Conservation (phyloP, 176 grass and related monocot species). For the Metroxylon sagu region DNA sequence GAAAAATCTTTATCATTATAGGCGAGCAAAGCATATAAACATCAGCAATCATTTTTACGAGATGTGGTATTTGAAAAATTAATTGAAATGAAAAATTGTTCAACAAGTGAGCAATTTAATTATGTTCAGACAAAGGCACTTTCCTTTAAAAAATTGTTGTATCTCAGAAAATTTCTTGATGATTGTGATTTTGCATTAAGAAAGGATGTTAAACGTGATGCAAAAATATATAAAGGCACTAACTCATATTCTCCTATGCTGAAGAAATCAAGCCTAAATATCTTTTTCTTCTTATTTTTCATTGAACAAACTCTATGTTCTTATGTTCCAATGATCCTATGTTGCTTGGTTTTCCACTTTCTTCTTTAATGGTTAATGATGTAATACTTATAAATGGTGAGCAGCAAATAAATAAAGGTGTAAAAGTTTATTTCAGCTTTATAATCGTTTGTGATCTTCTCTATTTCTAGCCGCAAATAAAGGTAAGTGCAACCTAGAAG, state of each 20-base stretch:
- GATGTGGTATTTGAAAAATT: not conserved
- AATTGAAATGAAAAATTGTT: not conserved
- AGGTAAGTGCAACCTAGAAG: too few relatives aligned
- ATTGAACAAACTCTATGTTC: too few relatives aligned
- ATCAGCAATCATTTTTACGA: not conserved
- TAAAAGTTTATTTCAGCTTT: too few relatives aligned
- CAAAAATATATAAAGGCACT: not conserved
- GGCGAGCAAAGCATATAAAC: not conserved
- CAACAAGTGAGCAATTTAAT: not conserved
- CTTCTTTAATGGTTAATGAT: too few relatives aligned
- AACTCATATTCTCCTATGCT: not conserved
- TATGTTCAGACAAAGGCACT: not conserved
- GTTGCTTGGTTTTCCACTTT: too few relatives aligned
- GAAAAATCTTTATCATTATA: not conserved
- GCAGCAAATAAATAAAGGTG: too few relatives aligned
- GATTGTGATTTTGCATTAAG: not conserved
- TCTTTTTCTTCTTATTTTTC: too few relatives aligned
- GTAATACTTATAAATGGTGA: too few relatives aligned
- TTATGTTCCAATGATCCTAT: too few relatives aligned
- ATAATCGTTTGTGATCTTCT: too few relatives aligned
- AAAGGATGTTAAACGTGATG: not conserved
- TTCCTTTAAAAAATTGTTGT: not conserved
- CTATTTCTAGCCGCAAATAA: too few relatives aligned
- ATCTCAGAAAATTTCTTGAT: not conserved
- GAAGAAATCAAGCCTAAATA: too few relatives aligned